Evolutionary conservation across 148 eudicot genomes (phyloP).

Genomic region (Vaccinium macrocarpon): DNA sequence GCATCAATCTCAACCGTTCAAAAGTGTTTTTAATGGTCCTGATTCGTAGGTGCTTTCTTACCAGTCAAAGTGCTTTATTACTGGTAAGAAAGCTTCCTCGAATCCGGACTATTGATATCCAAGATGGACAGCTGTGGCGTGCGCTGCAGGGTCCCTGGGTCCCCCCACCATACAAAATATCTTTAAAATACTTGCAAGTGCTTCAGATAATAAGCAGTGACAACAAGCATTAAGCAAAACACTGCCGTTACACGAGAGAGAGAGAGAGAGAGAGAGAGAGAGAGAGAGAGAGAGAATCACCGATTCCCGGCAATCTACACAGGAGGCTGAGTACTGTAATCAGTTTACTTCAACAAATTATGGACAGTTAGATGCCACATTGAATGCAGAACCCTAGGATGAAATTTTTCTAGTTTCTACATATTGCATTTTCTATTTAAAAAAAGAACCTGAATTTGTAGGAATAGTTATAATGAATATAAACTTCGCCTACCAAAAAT

Average conservation of each 20-base stretch:
- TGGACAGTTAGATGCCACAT: slow-evolving; percentile 15
- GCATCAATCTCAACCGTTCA: too few species aligned
- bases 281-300: not conserved
- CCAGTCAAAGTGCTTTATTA: too few species aligned
- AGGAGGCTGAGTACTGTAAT: not conserved
- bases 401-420: slow-evolving; percentile 11
- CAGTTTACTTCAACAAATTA: slow-evolving; percentile 8
- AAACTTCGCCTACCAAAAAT: slow-evolving; percentile 21
- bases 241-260: not conserved
- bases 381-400: slow-evolving; percentile 15
- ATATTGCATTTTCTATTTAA: slow-evolving; percentile 11
- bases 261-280: not conserved
- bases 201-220: not conserved
- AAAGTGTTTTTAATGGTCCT: too few species aligned
- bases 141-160: too few species aligned
- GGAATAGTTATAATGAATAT: not conserved
- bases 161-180: not conserved
- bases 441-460: slow-evolving; percentile 12
- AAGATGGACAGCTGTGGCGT: too few species aligned
- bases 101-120: too few species aligned
- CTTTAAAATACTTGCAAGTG: not conserved
- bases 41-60: too few species aligned
- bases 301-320: not conserved
- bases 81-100: too few species aligned
- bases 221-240: not conserved